Base-by-base conservation (phyloP, 345 rosid genomes). In the Populus alba region DNA sequence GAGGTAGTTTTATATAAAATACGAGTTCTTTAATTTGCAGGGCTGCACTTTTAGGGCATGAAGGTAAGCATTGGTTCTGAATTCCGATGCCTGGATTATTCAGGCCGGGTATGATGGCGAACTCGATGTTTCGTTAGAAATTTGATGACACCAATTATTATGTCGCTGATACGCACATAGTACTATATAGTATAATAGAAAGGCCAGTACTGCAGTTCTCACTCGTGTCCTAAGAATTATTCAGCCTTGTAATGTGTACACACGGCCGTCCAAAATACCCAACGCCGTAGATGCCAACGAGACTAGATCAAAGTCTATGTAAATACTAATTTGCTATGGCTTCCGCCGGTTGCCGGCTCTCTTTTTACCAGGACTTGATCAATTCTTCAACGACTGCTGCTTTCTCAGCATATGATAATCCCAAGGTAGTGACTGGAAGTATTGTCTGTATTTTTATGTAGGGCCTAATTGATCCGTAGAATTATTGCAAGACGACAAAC, bases 401-500 rank as follows among this genome's bases (percentile, higher is more conserved):
- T 5, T 6, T 51, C 12, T 20, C 9, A 22, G 61, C 12, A 55
- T 55, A 20, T 22, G 25, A 69, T 3, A 39, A 39, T 38, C 57
- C 25, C 57, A 6, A 39, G 57, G 25, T 74, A 43, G 35, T 39
- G 11, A 27, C 65, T 20, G 37, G 9, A 35, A 23, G 39, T 47
- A 16, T 25, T 10, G 8, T 39, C 55, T 41, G 68, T 68, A 41
- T 71, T 73, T 70, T 71, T 71, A 10, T 4, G 29, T 51, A 38
- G 53, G 53, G 57, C n/a, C 68, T 62, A 29, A 37, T 35, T 6
- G 43, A 72, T 66, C 20, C 25, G 2, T 5, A 9, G 27, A 55
- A 55, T 13, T 18, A 74, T 80, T 80, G 66, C 73, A 51, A 67
- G 25, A 37, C 39, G 71, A 80, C 79, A 73, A 73, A 73, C 61